A percentile compares a stretch with the other conserved stretches of the same genome.
phyloP scores from a whole-genome alignment of 805 yeast species.

The Suhomyces sp. region DNA sequence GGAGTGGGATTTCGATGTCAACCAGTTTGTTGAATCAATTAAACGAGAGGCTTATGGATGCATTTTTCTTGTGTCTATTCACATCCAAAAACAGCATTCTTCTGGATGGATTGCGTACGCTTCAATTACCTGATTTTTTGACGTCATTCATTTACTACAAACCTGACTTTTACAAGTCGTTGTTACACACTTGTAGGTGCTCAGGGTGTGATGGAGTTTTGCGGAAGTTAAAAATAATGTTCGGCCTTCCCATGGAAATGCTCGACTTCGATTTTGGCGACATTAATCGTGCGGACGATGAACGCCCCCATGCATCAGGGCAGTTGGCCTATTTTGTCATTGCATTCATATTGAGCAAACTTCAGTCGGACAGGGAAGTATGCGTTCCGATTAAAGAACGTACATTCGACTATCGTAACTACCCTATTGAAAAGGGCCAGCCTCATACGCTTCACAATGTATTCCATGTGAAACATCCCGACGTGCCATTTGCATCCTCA shows the following conservation, averaged over 20 bases:
- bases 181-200: conserved; percentile 37
- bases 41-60: conserved; percentile 35
- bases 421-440: conserved; percentile 36
- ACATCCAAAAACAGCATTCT: conserved; percentile 5
- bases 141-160: conserved; percentile 38
- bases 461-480: conserved; percentile 21
- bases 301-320: conserved; percentile 10
- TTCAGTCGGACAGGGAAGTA: conserved; percentile 37
- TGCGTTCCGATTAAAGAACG: conserved; percentile 33
- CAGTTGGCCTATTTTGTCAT: conserved; percentile 32
- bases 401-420: conserved; percentile 20
- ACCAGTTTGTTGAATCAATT: conserved; percentile 29
- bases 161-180: conserved; percentile 33
- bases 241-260: conserved; percentile 10
- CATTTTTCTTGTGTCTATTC: conserved; percentile 32
- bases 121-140: conserved; percentile 35
- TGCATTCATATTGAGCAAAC: conserved; percentile 33
- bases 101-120: conserved; percentile 18
- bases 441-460: conserved; percentile 34
- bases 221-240: conserved; percentile 16
- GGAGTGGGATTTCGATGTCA: conserved; percentile 28
- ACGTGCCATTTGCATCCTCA: conserved; percentile 3
- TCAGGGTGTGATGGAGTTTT: conserved; percentile 34
- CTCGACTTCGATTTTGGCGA: conserved; percentile 3
- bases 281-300: conserved; percentile 8